Base-by-base conservation (phyloP, 2,329 filamentous ascomycete species). In the Trichoderma breve region DNA sequence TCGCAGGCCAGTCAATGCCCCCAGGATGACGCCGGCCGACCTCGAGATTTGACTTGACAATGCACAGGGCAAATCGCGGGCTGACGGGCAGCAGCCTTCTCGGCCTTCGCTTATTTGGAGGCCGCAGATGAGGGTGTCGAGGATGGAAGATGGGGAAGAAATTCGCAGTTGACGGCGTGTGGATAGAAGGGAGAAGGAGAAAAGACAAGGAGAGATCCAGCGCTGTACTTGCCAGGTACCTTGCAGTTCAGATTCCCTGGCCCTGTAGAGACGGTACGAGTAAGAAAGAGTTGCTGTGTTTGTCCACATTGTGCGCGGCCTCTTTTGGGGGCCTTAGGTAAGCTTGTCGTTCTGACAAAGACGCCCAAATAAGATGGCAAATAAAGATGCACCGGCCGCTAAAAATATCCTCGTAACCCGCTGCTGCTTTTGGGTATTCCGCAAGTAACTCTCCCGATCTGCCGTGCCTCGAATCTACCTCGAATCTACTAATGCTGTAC, bases 321-420 rank as follows among this genome's bases (percentile, higher is more conserved):
- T 18, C 12, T 6, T 18, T 60, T 30, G 18, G n/a, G 30, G 28
- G 55, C 43, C 43, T 51, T 51, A 51, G 43, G n/a, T 51, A 51
- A 51, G 43, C 43, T 39, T 39, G 43, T 21, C 43, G 36, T 21
- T 12, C 43, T 58, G 24, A 58, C 55, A 18, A 57, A 30, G 7
- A 8, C 24, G 24, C 26, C 53, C 26, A 43, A 63, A 63, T 47
- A 63, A 43, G 36, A 18, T n/a, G 51, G 8, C 21, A 55, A 36
- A 66, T 66, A 57, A 66, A 67, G 26, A 14, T 63, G 61, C 61
- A 26, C 61, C 63, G 34, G 21, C 15, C 32, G 30, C 61, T 66
- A 66, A 67, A 67, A 39, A 67, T 67, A 67, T 53, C 43, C 32
- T 34, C 21, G 28, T 21, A 21, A 39, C 15, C 51, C 36, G 51